Base-by-base conservation (phyloP, 805 yeast genomes). In the Lachancea dasiensis region DNA sequence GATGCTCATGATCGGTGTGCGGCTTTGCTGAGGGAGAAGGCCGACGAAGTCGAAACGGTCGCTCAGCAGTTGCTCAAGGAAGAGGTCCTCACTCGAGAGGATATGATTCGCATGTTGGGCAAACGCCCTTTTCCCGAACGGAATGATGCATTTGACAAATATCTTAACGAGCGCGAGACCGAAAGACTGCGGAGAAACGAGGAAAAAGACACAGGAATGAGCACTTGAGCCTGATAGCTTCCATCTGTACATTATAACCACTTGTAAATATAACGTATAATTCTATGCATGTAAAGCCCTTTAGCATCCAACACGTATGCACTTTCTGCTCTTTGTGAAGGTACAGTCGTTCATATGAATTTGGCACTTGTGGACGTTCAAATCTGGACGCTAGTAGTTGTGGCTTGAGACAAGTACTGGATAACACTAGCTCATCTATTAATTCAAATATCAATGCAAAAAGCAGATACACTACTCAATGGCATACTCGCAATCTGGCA, bases 31-130 rank as follows among this genome's bases (percentile, higher is more conserved):
- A 68, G 62, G 13, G 84, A 82, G 48, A 84, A 83, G 56, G 55
- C 78, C n/a, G 72, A 68, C 4, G 92, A 82, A 43, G 86, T 92
- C 26, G 89, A 79, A 46, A 68, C 75, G 45, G 89, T 94, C 27
- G 98, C 98, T 1, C 81, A 89, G 58, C 86, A 86, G 51, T 69
- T 92, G 45, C 72, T 90, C 53, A 64, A 71, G 39, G 87, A 90
- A 60, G 99, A 92, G 61, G 95, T 86, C 11, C 72, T 92, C 19
- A 86, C 95, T 3, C 77, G 98, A 60, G 94, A 86, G 51, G 98
- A 92, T 56, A 86, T 92, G 94, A 79, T 89, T 41, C 71, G 84
- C 37, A 59, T 92, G 37, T 64, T 92, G 33, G 99, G 99, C 9
- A 82, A 82, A 58, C 74, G 99, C 45, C 96, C 95, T 9, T 92